Percentiles rank a stretch among this genome's conserved stretches.
Conservation (phyloP, 495 filamentous ascomycete genomes). For the Neurospora sp. region DNA sequence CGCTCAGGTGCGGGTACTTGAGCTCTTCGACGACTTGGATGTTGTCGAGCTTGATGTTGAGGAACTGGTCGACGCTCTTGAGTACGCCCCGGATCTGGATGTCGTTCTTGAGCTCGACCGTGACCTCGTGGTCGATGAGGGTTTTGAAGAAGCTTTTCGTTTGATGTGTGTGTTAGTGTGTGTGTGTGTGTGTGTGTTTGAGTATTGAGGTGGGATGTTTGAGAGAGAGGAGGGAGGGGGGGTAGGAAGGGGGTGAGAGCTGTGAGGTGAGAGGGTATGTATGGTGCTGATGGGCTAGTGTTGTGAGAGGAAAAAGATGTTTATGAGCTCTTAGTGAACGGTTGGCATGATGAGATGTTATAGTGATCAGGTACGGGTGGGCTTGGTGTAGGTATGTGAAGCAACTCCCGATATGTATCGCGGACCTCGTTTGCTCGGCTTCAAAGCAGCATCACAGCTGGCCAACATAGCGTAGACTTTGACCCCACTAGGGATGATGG, state of each 20-base stretch:
- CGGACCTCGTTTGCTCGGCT: neutral
- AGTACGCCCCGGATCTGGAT: conserved; percentile 88
- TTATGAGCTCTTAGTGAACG: neutral
- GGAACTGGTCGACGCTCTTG: conserved; percentile 95
- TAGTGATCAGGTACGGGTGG: neutral
- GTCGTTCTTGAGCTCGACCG: conserved; percentile 98
- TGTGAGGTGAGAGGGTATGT: neutral
- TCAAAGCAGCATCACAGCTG: neutral
- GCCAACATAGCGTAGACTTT: neutral
- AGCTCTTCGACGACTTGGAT: conserved; percentile 83
- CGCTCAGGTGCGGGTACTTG: conserved; percentile 83
- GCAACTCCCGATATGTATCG: neutral
- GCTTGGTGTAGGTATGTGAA: neutral
- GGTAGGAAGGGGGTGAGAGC: neutral
- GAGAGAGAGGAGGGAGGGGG: neutral
- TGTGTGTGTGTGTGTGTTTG: neutral
- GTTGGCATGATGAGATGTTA: neutral
- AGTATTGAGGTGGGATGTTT: neutral
- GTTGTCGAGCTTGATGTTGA: conserved; percentile 98
- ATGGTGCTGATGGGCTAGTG: neutral
- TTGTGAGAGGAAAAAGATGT: neutral
- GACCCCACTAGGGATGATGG: neutral
- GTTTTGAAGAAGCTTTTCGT: conserved; percentile 91
- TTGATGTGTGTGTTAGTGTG: neutral
- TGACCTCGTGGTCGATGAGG: conserved; percentile 89